These are phyloP conservation scores for Cercospora citrullina DNA, from an alignment of 2,329 filamentous ascomycete genomes.

Conservation along the genomic window DNA sequence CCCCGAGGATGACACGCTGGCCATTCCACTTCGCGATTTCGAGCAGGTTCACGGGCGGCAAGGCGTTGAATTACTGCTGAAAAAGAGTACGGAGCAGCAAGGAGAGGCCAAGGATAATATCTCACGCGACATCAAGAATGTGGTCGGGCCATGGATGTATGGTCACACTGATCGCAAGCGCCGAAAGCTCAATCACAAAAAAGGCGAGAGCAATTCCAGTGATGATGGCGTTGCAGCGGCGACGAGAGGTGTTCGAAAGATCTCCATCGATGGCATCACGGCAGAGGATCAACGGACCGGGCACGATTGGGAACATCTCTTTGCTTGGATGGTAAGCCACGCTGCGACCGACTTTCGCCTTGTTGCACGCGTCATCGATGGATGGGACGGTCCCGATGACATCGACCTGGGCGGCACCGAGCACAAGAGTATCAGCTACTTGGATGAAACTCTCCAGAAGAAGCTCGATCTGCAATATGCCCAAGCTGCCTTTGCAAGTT, in stretches of 20 bases:
- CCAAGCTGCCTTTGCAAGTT: constrained; percentile 65
- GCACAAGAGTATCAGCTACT: constrained; percentile 54
- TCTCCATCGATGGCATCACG: constrained; percentile 32
- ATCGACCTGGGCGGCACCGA: constrained; percentile 61
- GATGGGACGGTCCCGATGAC: constrained; percentile 73
- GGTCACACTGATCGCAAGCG: constrained; percentile 61
- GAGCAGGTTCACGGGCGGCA: constrained; percentile 59
- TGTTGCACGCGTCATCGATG: constrained; percentile 63
- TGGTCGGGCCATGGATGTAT: constrained; percentile 74
- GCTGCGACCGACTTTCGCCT: constrained; percentile 62
- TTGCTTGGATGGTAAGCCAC: constrained; percentile 65
- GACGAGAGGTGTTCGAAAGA: constrained; percentile 27
- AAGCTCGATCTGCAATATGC: constrained; percentile 66
- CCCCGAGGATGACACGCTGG: constrained; percentile 50
- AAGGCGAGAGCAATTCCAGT: constrained; percentile 7
- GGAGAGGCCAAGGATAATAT: constrained; percentile 36
- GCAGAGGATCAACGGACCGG: constrained; percentile 43
- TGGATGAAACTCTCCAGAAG: constrained; percentile 61
- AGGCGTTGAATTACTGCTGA: constrained; percentile 63
- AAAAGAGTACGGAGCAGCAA: constrained; percentile 45
- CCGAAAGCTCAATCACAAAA: constrained; percentile 32
- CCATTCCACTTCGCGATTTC: constrained; percentile 65
- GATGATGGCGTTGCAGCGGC: constrained; percentile 15
- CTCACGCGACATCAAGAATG: constrained; percentile 65
- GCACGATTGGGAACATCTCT: constrained; percentile 68